Evolutionary conservation across 495 filamentous ascomycete genomes (phyloP), one percentile per base, ranked within the genome.

Genomic region (Thozetella sp.): DNA sequence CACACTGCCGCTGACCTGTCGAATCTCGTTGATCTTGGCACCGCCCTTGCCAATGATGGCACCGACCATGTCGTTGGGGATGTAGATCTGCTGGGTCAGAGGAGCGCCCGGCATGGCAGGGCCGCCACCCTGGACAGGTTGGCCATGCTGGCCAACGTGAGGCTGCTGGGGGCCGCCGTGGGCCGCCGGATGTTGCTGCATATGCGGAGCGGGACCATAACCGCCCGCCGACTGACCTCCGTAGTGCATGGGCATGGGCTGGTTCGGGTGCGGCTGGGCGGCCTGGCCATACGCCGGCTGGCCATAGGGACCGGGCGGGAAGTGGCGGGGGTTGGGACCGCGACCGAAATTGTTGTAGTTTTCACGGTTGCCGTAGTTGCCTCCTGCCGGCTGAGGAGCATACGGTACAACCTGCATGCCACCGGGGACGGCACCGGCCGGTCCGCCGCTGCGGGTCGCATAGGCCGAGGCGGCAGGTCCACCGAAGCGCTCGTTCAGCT

Each of bases 11-110:
- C 91, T 96, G 64, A 99, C 84, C 65, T 96, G 92, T 57, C 95
- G 88, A 61, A 99, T 99, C 78, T 99, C 95, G 70, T 99, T 99
- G 82, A 99, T 99, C 86, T 99, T 99, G 23, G 93, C 91, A 61
- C 95, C 95, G 57, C 95, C 96, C 79, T 99, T 99, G 59, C 95
- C 95, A 67, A 99, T 99, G 66, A 99, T 99, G 51, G 95, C 95
- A 53, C 95, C 95, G 55, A 99, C 95, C 95, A 99, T 99, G 68
- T 99, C 95, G 73, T 99, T 99, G 48, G 95, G 95, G 68, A 99
- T 99, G 77, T 88, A 99, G 63, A 99, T 99, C 74, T 99, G 95
- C 70, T 99, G 95, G 1, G 95, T 99, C 63, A 99, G 76, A 58
- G 95, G 92, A 61, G 93, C 89, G 34, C 92, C 93, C 34, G 91